Evolutionary conservation across 2,329 filamentous ascomycete genomes (phyloP).

Genomic region (Mariannaea elegans): DNA sequence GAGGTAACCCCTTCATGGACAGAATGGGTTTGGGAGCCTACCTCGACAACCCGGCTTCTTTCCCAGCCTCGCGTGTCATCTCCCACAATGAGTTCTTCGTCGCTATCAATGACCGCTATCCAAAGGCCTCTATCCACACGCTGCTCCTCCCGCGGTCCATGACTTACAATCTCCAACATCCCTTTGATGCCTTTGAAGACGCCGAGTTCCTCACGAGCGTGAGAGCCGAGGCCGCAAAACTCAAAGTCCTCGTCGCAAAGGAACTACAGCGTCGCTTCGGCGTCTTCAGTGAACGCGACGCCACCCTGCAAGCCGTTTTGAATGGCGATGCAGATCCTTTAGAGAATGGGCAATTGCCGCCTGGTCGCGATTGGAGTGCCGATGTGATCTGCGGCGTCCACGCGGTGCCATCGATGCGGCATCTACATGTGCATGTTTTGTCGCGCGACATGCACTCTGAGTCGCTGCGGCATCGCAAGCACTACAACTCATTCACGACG

Average conservation of each 20-base stretch:
- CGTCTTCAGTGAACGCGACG: constrained; percentile 68
- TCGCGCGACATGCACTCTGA: constrained; percentile 80
- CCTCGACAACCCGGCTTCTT: constrained; percentile 68
- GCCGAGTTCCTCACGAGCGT: constrained; percentile 72
- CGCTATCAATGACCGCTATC: constrained; percentile 82
- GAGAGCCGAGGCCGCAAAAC: constrained; percentile 65
- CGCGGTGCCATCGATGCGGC: constrained; percentile 88
- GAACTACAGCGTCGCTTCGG: constrained; percentile 79
- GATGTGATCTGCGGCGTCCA: constrained; percentile 85
- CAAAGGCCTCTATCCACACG: constrained; percentile 85
- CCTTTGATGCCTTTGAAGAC: constrained; percentile 81
- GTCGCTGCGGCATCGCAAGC: constrained; percentile 79
- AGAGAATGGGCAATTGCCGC: constrained; percentile 61
- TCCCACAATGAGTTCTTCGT: constrained; percentile 75
- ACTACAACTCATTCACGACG: constrained; percentile 93
- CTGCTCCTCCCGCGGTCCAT: constrained; percentile 84
- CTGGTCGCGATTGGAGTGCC: constrained; percentile 78
- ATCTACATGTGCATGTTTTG: constrained; percentile 90
- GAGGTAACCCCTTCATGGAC: constrained; percentile 51
- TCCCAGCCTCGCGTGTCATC: constrained; percentile 69
- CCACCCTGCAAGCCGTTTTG: constrained; percentile 72
- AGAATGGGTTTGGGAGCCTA: constrained; percentile 74
- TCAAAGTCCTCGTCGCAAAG: constrained; percentile 72
- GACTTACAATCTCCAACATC: constrained; percentile 70
- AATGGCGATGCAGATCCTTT: constrained; percentile 57